These are phyloP conservation scores for Andalucia godoyi DNA, from an alignment of 78 protist species.

Conservation along the genomic window DNA sequence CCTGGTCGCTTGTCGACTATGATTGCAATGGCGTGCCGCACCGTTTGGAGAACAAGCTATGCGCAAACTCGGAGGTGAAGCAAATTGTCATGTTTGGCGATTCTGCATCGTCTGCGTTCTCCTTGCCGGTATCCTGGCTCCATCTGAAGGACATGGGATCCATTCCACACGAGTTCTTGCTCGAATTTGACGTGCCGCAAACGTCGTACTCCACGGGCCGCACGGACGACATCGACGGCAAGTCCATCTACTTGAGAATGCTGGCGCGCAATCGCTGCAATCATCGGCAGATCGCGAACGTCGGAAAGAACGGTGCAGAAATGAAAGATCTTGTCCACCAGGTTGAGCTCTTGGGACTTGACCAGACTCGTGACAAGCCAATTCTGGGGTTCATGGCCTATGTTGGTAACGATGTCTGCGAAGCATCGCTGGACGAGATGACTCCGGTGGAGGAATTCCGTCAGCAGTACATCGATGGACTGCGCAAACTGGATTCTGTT, in stretches of 20 bases:
- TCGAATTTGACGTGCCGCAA: slow-evolving; percentile 5
- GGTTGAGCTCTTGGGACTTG: not conserved
- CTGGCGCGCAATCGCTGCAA: not conserved
- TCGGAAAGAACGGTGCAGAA: slow-evolving; percentile 18
- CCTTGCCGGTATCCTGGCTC: not conserved
- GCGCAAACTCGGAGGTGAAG: not conserved
- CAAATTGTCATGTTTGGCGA: slow-evolving; percentile 1
- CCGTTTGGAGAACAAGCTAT: slow-evolving; percentile 2
- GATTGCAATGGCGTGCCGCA: slow-evolving; percentile 8
- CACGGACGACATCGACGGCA: not conserved
- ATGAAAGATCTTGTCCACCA: not conserved
- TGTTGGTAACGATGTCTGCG: slow-evolving; percentile 35
- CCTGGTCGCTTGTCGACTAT: not conserved
- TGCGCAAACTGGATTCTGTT: not conserved
- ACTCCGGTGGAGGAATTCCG: slow-evolving; percentile 12
- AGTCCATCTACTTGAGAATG: not conserved
- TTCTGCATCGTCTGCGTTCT: not conserved
- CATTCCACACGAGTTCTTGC: not conserved
- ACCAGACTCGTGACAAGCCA: not conserved
- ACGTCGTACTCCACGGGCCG: not conserved
- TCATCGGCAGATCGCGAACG: slow-evolving; percentile 11
- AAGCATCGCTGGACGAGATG: not conserved
- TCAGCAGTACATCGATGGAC: not conserved
- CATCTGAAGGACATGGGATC: not conserved
- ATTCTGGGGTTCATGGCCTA: not conserved